These are phyloP conservation scores for Boletus pseudo-olivaceus DNA, from an alignment of 768 basidiomycete species.

Conservation along the genomic window DNA sequence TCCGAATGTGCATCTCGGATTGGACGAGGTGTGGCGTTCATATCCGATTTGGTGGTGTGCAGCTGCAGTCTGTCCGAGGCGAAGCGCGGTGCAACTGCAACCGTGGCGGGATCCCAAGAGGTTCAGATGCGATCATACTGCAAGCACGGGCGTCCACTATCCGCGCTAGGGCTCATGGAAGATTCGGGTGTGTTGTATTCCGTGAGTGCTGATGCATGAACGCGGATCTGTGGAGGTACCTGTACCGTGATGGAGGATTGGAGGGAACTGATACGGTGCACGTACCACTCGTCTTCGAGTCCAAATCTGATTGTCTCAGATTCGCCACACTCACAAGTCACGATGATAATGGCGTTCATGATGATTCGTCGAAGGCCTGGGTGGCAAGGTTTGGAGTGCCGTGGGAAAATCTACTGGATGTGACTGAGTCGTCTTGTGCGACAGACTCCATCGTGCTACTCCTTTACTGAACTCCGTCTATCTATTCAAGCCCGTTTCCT, in stretches of 20 bases:
- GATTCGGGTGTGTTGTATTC: not conserved
- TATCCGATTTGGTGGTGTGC: not conserved
- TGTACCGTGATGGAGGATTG: not conserved
- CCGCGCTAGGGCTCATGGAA: not conserved
- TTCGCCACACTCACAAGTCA: not conserved
- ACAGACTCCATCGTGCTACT: no score
- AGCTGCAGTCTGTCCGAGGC: constrained; percentile 15
- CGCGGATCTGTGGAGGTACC: constrained; percentile 8
- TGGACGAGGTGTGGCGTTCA: constrained; percentile 11
- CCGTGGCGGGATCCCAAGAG: constrained; percentile 2
- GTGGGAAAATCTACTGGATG: not conserved
- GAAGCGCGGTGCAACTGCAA: constrained; percentile 5
- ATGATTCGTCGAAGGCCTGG: not conserved
- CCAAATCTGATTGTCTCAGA: constrained; percentile 4
- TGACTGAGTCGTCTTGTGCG: no score
- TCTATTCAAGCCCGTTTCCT: no score
- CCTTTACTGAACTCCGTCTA: no score
- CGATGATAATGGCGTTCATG: not conserved
- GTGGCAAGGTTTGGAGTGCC: not conserved
- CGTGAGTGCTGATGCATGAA: not conserved
- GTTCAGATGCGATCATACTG: not conserved
- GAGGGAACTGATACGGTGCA: not conserved
- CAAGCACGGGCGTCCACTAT: not conserved
- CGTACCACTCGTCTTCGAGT: not conserved
- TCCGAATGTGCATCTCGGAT: not conserved